Evolutionary conservation across 1,139 yeast species (phyloP).

Genomic region (Zygoascus meyerae): DNA sequence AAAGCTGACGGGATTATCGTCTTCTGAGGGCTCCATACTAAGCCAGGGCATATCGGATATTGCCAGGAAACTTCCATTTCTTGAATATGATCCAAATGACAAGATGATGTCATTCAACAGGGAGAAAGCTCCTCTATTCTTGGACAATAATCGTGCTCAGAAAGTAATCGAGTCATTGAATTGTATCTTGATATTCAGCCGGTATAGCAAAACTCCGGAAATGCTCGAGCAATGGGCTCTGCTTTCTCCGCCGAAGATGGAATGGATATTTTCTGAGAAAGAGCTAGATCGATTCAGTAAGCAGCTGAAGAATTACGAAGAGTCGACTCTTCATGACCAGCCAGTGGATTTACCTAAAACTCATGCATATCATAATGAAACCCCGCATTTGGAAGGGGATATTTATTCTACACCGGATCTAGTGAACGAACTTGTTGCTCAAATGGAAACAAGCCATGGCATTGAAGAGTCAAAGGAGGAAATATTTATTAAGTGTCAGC

Average conservation of each 20-base stretch:
- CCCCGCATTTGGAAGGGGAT: neutral
- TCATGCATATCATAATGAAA: too few species aligned
- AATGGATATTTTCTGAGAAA: slow-evolving; percentile 12
- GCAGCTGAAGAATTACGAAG: slow-evolving; percentile 4
- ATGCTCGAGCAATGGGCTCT: slow-evolving; percentile 9
- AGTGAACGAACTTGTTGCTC: neutral
- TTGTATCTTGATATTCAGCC: slow-evolving; percentile 18
- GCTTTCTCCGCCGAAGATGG: slow-evolving; percentile 10
- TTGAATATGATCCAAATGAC: slow-evolving; percentile 14
- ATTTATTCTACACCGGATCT: slow-evolving; percentile 2
- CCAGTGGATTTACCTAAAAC: too few species aligned
- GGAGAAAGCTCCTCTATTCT: slow-evolving; percentile 20
- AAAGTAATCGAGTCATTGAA: slow-evolving; percentile 20
- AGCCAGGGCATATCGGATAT: slow-evolving; percentile 14
- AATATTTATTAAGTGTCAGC: neutral
- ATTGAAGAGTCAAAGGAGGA: neutral
- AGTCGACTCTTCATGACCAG: neutral
- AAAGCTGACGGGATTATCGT: slow-evolving; percentile 22
- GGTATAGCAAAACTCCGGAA: slow-evolving; percentile 15
- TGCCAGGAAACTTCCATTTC: slow-evolving; percentile 13
- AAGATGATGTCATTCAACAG: slow-evolving; percentile 14
- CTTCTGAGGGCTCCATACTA: slow-evolving; percentile 12
- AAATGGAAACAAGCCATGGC: neutral
- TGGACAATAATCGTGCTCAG: slow-evolving; percentile 19
- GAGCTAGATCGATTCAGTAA: slow-evolving; percentile 14